Evolutionary conservation across 2,329 filamentous ascomycete genomes (phyloP), one percentile per base, ranked within the genome.

Genomic region (Anisogramma anomala): DNA sequence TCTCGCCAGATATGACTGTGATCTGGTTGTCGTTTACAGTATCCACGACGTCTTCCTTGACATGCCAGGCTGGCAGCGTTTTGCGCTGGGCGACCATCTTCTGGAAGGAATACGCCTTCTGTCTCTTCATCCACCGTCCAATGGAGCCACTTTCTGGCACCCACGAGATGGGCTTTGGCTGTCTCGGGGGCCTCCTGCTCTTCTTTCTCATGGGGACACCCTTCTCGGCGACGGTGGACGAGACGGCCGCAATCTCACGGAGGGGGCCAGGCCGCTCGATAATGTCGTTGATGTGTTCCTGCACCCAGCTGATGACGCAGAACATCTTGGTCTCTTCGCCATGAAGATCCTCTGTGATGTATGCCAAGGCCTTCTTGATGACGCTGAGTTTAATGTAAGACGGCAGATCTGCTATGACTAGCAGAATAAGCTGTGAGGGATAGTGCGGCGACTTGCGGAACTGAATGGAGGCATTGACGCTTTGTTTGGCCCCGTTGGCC

Each of bases 1-100:
- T 98, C 63, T 96, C 91, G 51, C 91, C 91, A 32, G 88, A 93
- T 52, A 98, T 91, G 53, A 98, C 95, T 1, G 86, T 94, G 37
- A 98, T 87, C 59, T 95, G 82, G 54, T 89, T 78, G 4, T 71
- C 66, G 31, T 72, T 72, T 36, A 98, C 84, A 0, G 84, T 82
- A 15, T 73, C 60, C 8, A 96, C 76, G 22, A 98, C 84, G 1
- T 72, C 68, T 15, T 89, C 79, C 52, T 77, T 79, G 52, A 91
- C 77, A 45, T 76, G 74, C 91, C 91, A 98, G 2, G 91, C 91
- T 3, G 91, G 91, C 2, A 98, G 65, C 34, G 71, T 74, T 56
- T 82, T 73, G 32, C 91, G 73, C 52, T 77, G 77, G 14, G 68
- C 63, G 46, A 87, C 65, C 83, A 94, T 94, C 36, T 77, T 77